These are phyloP conservation scores for Alternaria postmessia DNA, from an alignment of 2,329 filamentous ascomycete genomes.

Conservation along the genomic window DNA sequence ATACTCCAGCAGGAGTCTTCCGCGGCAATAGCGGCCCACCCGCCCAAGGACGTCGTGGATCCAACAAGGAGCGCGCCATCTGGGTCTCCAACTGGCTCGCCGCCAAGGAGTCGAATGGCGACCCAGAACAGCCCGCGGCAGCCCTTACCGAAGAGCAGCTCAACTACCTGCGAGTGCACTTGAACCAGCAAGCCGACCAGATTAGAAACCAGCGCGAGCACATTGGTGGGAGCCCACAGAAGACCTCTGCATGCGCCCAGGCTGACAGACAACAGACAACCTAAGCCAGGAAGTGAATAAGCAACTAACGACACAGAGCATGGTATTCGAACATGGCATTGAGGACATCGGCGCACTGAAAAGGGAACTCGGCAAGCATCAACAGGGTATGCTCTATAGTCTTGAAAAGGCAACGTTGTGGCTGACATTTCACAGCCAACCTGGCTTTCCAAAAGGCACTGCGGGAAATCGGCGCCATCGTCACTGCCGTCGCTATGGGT, in stretches of 20 bases:
- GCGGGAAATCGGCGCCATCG: conserved; percentile 95
- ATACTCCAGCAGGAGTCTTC: conserved; percentile 52
- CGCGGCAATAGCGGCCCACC: conserved; percentile 43
- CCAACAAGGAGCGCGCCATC: conserved; percentile 47
- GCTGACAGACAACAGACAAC: conserved; percentile 59
- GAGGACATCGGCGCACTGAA: conserved; percentile 91
- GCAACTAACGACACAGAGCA: conserved; percentile 85
- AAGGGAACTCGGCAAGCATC: conserved; percentile 93
- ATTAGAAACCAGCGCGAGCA: conserved; percentile 87
- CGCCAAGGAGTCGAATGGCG: conserved; percentile 61
- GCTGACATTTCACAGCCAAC: conserved; percentile 86
- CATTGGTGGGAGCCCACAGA: conserved; percentile 56
- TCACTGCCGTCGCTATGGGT: conserved; percentile 93
- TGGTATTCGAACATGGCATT: conserved; percentile 77
- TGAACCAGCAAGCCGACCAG: conserved; percentile 91
- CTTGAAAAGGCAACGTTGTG: conserved; percentile 64
- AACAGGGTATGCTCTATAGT: conserved; percentile 57
- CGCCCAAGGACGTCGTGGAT: conserved; percentile 39
- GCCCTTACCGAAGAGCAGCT: conserved; percentile 82
- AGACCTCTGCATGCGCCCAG: not conserved
- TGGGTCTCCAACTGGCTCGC: conserved; percentile 63
- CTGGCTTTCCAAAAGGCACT: conserved; percentile 98
- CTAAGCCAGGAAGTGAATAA: conserved; percentile 86
- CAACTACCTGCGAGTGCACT: conserved; percentile 84
- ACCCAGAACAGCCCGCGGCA: conserved; percentile 56